These are phyloP conservation scores for Houttuynia cordata DNA, from an alignment of 164 flowering plant genomes.

Conservation along the genomic window DNA sequence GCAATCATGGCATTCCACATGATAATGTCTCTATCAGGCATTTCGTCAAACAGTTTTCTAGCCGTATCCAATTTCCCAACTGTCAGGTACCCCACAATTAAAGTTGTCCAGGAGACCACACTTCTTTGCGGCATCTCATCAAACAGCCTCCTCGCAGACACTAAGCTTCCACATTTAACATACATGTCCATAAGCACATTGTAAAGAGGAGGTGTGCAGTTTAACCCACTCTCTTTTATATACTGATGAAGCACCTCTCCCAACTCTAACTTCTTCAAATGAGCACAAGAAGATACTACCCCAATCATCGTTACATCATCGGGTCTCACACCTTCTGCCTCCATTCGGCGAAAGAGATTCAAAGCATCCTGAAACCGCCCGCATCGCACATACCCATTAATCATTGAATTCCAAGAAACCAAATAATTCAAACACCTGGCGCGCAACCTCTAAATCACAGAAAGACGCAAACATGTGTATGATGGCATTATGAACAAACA, in stretches of 20 bases:
- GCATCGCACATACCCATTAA: slow-evolving; percentile 50
- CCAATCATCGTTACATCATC: slow-evolving; percentile 71
- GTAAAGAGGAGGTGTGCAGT: slow-evolving; percentile 26
- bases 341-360: slow-evolving; percentile 29
- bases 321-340: slow-evolving; percentile 26
- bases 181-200: slow-evolving; percentile 71
- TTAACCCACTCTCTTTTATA: slow-evolving; percentile 23
- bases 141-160: slow-evolving; percentile 33
- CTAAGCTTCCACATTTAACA: slow-evolving; percentile 46
- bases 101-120: slow-evolving; percentile 51
- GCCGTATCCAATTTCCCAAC: slow-evolving; percentile 33
- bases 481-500: slow-evolving; percentile 33
- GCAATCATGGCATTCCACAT: slow-evolving; percentile 66
- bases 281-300: slow-evolving; percentile 36
- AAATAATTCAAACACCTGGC: slow-evolving; percentile 42
- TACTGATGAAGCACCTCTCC: slow-evolving; percentile 35
- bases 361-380: slow-evolving; percentile 31
- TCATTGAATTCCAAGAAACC: slow-evolving; percentile 70
- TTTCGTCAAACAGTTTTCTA: slow-evolving; percentile 31
- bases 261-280: slow-evolving; percentile 30
- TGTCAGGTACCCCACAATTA: slow-evolving; percentile 45
- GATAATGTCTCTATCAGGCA: slow-evolving; percentile 54
- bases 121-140: slow-evolving; percentile 40
- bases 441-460: slow-evolving; percentile 34
- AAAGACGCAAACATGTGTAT: slow-evolving; percentile 32